Conservation (phyloP, 1,284 basidiomycete genomes). For the Austropuccinia psidii region DNA sequence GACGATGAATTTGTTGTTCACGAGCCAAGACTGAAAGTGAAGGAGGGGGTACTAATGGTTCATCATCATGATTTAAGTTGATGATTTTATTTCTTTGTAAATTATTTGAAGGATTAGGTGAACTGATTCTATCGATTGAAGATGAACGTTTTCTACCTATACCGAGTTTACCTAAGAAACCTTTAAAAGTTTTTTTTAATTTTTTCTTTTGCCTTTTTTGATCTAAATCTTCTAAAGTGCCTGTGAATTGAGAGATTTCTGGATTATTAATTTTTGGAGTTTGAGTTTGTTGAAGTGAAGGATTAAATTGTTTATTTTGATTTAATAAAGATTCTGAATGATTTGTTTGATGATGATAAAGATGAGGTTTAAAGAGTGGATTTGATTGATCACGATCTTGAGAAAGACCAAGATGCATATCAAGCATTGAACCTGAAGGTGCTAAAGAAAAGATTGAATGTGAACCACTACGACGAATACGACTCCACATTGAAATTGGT, state of each 20-base stretch:
- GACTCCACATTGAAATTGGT: conserved; percentile 22
- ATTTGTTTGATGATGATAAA: neutral
- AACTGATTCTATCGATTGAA: conserved; percentile 8
- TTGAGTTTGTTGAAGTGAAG: neutral
- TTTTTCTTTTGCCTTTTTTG: conserved; percentile 19
- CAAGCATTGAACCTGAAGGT: conserved; percentile 49
- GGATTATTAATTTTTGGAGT: neutral
- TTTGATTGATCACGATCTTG: conserved; percentile 38
- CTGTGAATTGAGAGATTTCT: neutral
- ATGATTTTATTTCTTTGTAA: too few relatives aligned
- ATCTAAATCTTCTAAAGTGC: neutral
- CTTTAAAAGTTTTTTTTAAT: conserved; percentile 1
- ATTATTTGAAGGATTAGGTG: neutral
- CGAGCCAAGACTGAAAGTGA: conserved; percentile 18
- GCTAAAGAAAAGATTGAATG: conserved; percentile 46
- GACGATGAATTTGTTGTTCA: conserved; percentile 26
- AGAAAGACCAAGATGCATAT: conserved; percentile 49
- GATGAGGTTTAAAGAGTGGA: neutral
- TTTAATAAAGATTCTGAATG: neutral
- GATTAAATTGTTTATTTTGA: neutral
- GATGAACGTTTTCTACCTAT: neutral
- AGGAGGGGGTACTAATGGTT: conserved; percentile 24
- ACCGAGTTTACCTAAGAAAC: conserved; percentile 7
- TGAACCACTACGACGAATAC: conserved; percentile 39
- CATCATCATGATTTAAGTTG: neutral